These are phyloP conservation scores for Pelargonium nanum DNA, from an alignment of 345 rosid species.

Conservation along the genomic window DNA sequence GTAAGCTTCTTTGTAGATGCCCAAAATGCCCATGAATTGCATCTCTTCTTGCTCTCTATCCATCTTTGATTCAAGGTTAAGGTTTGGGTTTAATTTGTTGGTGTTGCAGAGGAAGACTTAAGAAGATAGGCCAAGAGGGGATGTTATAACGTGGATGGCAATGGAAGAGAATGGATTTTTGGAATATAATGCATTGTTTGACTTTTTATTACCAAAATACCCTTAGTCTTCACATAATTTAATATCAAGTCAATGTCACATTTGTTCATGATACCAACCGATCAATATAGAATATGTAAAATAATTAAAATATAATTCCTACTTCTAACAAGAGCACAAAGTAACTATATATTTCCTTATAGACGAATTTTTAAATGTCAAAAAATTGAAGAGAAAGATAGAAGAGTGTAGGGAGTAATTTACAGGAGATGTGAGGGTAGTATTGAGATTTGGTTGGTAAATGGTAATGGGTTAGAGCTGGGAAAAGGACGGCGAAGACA, in stretches of 20 bases:
- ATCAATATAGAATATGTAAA: background rate
- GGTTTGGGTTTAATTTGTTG: background rate
- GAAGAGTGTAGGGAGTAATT: too few species aligned
- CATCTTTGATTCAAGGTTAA: conserved; percentile 15
- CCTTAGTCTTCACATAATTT: background rate
- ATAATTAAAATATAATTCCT: too few species aligned
- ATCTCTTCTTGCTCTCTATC: conserved; percentile 51
- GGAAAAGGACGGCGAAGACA: background rate
- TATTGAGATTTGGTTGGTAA: background rate
- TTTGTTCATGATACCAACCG: background rate
- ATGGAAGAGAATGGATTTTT: background rate
- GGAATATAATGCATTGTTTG: background rate
- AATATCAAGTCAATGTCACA: background rate
- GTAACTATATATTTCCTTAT: too few species aligned
- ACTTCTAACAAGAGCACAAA: too few species aligned
- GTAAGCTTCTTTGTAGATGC: conserved; percentile 33
- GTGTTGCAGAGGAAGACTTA: background rate
- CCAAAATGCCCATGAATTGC: conserved; percentile 41
- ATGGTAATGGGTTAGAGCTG: background rate
- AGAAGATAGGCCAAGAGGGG: background rate
- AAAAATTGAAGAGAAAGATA: too few species aligned
- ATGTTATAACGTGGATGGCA: background rate
- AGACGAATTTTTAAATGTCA: too few species aligned
- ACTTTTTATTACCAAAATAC: background rate
- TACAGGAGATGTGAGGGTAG: background rate